Evolutionary conservation across 768 basidiomycete species (phyloP).

Genomic region (Butyriboletus loyo): DNA sequence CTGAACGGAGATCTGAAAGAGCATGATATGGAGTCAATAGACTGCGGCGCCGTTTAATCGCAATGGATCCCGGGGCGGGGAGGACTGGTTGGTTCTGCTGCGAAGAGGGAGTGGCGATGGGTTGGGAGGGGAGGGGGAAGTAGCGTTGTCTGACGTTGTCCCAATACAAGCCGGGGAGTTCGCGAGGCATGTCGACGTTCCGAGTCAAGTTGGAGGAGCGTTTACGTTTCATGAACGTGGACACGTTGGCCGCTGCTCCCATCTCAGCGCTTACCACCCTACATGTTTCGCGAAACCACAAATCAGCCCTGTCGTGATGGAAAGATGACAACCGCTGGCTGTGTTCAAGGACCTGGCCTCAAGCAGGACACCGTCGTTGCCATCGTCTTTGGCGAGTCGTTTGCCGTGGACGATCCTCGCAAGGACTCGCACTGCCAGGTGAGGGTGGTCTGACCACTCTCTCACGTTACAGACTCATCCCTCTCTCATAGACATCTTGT

Average conservation of each 20-base stretch:
- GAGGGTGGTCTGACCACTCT: neutral
- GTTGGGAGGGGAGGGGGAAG: slow-evolving; percentile 39
- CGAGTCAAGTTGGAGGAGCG: neutral
- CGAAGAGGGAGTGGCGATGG: neutral
- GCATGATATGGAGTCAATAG: neutral
- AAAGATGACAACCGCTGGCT: no score
- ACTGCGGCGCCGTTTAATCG: neutral
- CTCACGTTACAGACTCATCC: neutral
- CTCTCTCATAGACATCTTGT: neutral
- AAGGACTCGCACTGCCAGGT: neutral
- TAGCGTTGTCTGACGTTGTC: slow-evolving; percentile 52
- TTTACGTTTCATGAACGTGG: neutral
- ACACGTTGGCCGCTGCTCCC: neutral
- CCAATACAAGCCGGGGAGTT: slow-evolving; percentile 58
- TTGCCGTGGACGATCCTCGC: neutral
- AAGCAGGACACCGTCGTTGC: neutral
- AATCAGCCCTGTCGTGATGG: neutral
- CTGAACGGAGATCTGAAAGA: slow-evolving; percentile 16
- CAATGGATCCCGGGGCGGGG: neutral
- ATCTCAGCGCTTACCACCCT: neutral
- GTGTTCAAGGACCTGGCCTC: neutral
- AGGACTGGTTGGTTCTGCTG: neutral
- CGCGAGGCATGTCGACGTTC: slow-evolving; percentile 38
- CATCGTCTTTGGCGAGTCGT: neutral
- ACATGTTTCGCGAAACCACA: neutral